phyloP scores from a whole-genome alignment of 768 basidiomycete species.

The Wakefieldia striispora region DNA sequence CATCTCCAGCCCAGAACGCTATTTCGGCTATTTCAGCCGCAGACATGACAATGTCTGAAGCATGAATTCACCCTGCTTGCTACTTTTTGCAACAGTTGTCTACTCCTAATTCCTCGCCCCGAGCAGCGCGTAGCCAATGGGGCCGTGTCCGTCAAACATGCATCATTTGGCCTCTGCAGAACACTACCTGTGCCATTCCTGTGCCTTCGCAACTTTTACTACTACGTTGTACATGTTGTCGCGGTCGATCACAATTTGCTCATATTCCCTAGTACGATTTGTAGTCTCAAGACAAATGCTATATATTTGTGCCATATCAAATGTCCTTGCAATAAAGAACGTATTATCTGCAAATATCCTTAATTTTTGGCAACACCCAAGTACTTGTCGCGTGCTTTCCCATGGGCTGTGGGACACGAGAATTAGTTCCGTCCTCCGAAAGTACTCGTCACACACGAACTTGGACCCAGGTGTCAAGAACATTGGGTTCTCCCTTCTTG shows the following conservation, averaged over 20 bases:
- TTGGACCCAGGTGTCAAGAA: too few relatives aligned
- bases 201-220: constrained; percentile 18
- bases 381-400: too few relatives aligned
- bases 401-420: too few relatives aligned
- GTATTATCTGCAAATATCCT: too few relatives aligned
- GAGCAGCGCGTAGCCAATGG: constrained; percentile 3
- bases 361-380: too few relatives aligned
- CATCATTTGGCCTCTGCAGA: constrained; percentile 19
- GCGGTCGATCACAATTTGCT: constrained; percentile 23
- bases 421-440: too few relatives aligned
- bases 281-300: constrained; percentile 16
- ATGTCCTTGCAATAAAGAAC: too few relatives aligned
- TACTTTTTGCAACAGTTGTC: constrained; percentile 7
- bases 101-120: constrained; percentile 8
- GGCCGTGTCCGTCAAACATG: constrained; percentile 17
- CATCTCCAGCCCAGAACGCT: constrained; percentile 26
- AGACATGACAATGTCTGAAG: constrained; percentile 45
- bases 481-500: too few relatives aligned
- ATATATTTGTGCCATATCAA: background rate
- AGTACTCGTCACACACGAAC: too few relatives aligned
- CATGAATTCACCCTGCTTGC: constrained; percentile 20
- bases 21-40: constrained; percentile 32
- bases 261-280: constrained; percentile 22
- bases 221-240: constrained; percentile 30
- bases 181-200: constrained; percentile 24